These are phyloP conservation scores for Clavariopsis aquatica DNA, from an alignment of 495 filamentous ascomycete genomes.

Conservation along the genomic window DNA sequence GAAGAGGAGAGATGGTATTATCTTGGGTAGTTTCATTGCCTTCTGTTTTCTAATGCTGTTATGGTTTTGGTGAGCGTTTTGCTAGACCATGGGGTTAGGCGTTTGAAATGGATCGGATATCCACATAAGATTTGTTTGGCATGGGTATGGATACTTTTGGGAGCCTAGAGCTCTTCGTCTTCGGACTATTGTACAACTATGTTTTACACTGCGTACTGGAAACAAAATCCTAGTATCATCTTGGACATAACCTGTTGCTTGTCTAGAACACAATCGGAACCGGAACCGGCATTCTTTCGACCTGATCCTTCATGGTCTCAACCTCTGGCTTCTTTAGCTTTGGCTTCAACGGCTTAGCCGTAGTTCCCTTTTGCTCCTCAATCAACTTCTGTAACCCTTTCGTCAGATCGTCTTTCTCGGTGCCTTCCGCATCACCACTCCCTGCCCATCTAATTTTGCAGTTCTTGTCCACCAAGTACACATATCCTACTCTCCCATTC, in stretches of 20 bases:
- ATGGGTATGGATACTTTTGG: not conserved
- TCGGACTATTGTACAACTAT: slow-evolving; percentile 16
- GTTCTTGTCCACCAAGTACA: slow-evolving; percentile 83
- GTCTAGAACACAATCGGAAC: not conserved
- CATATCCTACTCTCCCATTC: slow-evolving; percentile 91
- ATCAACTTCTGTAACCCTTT: slow-evolving; percentile 68
- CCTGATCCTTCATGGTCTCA: not conserved
- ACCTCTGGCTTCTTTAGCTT: not conserved
- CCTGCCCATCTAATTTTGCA: slow-evolving; percentile 95
- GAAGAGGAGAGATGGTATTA: slow-evolving; percentile 92
- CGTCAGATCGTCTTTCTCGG: slow-evolving; percentile 71
- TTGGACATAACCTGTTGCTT: not conserved
- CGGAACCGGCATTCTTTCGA: not conserved
- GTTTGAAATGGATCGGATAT: slow-evolving; percentile 30
- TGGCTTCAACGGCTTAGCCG: slow-evolving; percentile 13
- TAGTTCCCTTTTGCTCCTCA: slow-evolving; percentile 51
- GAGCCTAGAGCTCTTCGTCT: not conserved
- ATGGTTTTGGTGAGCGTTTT: slow-evolving; percentile 64
- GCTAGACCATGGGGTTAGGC: slow-evolving; percentile 5
- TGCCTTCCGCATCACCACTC: slow-evolving; percentile 69
- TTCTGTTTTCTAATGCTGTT: slow-evolving; percentile 86
- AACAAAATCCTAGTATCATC: not conserved
- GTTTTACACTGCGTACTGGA: not conserved
- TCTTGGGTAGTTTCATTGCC: slow-evolving; percentile 86
- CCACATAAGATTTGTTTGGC: slow-evolving; percentile 7